These are phyloP conservation scores for Solanum paucissectum DNA, from an alignment of 257 asterid genomes.

Conservation along the genomic window DNA sequence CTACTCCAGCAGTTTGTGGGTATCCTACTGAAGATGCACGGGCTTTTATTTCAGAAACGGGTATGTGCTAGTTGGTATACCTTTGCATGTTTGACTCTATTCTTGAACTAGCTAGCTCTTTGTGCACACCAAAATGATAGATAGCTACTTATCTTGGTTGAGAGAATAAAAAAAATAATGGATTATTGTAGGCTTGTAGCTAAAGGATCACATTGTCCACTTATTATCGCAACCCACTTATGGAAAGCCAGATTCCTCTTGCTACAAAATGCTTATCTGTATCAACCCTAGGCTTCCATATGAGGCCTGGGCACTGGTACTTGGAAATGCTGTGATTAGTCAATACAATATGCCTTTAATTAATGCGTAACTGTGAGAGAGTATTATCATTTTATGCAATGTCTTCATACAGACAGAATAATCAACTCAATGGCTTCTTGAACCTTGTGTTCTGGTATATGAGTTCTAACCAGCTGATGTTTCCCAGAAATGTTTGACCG, in stretches of 20 bases:
- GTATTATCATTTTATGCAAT: background rate
- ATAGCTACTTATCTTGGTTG: background rate
- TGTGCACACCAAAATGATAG: background rate
- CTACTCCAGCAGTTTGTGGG: constrained; percentile 99
- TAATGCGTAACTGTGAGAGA: background rate
- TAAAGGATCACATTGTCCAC: background rate
- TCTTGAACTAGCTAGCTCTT: background rate
- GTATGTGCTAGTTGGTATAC: constrained; percentile 23
- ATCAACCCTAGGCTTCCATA: background rate
- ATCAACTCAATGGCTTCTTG: background rate
- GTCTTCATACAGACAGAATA: background rate
- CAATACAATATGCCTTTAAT: background rate
- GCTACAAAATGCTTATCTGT: background rate
- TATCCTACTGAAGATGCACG: constrained; percentile 87
- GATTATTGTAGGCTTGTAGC: background rate
- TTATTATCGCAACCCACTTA: background rate
- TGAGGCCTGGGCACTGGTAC: background rate
- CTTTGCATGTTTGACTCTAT: background rate
- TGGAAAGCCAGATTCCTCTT: background rate
- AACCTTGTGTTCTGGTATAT: background rate
- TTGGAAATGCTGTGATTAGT: background rate
- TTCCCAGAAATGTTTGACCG: constrained; percentile 86
- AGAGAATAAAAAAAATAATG: background rate
- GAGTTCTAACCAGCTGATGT: background rate
- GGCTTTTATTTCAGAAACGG: constrained; percentile 60